Base-by-base conservation (phyloP, 805 yeast genomes). In the Candida bentonensis region DNA sequence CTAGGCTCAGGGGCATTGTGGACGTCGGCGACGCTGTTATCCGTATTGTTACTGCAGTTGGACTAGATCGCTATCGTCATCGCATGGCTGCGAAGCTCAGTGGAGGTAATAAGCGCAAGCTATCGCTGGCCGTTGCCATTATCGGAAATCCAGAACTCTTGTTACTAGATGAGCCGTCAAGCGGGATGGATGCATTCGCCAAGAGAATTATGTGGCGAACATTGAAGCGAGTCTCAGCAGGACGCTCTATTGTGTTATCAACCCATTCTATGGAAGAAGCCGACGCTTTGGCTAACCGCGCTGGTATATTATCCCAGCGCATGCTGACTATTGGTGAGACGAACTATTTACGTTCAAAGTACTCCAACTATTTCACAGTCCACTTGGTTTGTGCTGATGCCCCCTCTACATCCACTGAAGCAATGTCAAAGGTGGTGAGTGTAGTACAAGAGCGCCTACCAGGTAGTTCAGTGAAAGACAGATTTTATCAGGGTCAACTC, bases 261-360 rank as follows among this genome's bases (percentile, higher is more conserved):
- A 61, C 65, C 15, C 65, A 61, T 44, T 61, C 65, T 15, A 61
- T 61, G 65, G 65, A 61, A 44, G 65, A 61, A 39, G 65, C 65
- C 1, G 66, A 61, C 47, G 63, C 65, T 3, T 47, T 62, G 27
- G 59, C 62, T 23, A 45, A 55, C 22, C 48, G 65, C 15, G 65
- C 64, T 1, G 65, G 64, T 17, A 58, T 61, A 34, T 43, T 61
- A 34, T 57, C 65, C 20, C 47, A 50, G 44, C 44, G 49, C 39
- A 34, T 61, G 44, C 50, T 61, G 42, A 64, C 66, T 4, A 53
- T 61, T 26, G 65, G 66, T 2, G 47, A 59, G 1, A 52, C 58
- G 3, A 52, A 53, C 21, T 46, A 52, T 7, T 49, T 61, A 26
- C 51, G 61, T 11, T 50, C 53, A n/a, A 43, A 48, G 21, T 52